Conservation (phyloP, 805 yeast species). For the Teunomyces panamensis region DNA sequence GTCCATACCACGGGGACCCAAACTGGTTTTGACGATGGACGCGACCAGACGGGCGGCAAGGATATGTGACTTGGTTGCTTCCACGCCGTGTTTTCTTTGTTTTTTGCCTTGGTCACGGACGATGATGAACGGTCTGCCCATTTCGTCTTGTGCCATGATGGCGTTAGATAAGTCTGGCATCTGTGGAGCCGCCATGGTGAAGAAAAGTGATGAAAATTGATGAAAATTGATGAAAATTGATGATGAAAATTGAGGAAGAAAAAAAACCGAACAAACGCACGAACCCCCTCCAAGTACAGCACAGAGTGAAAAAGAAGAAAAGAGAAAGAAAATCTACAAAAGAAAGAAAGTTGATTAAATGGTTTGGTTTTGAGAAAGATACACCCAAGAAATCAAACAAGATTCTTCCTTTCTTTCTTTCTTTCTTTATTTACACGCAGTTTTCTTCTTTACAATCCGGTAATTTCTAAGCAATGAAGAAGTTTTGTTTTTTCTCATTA, state of each 20-base stretch:
- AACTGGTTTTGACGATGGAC: constrained; percentile 82
- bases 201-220: background rate
- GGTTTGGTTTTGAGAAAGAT: too few species aligned
- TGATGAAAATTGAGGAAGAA: background rate
- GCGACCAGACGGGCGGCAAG: constrained; percentile 95
- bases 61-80: constrained; percentile 72
- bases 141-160: constrained; percentile 97
- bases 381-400: too few species aligned
- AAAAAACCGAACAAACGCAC: background rate
- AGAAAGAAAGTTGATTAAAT: too few species aligned
- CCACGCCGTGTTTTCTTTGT: constrained; percentile 58
- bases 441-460: too few species aligned
- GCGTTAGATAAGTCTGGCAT: constrained; percentile 97
- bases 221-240: background rate
- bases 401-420: too few species aligned
- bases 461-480: too few species aligned
- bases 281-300: too few species aligned
- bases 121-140: constrained; percentile 98
- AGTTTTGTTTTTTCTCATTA: too few species aligned
- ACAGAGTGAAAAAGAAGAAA: too few species aligned
- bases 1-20: constrained; percentile 98
- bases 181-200: constrained; percentile 12
- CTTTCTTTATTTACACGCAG: too few species aligned
- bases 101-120: constrained; percentile 81
- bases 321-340: too few species aligned